Conservation (phyloP, 257 asterid species). For the Petrea volubilis region DNA sequence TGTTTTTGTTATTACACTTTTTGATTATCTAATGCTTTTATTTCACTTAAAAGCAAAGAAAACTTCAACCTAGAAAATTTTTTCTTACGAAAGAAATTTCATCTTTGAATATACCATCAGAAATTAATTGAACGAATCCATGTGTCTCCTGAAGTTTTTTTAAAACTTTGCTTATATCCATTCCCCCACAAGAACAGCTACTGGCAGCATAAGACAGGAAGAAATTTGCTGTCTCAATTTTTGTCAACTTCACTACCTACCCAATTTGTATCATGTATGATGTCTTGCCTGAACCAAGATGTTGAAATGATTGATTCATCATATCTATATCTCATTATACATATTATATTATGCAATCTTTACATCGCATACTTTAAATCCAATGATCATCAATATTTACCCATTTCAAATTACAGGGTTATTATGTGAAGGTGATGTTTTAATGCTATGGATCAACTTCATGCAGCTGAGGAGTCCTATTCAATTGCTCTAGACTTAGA, state of each 20-base stretch:
- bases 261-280: not conserved
- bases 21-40: not conserved
- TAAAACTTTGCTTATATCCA: not conserved
- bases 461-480: conserved; percentile 69
- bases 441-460: conserved; percentile 58
- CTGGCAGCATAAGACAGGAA: not conserved
- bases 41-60: not conserved
- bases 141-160: not conserved
- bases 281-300: conserved; percentile 14
- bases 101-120: not conserved
- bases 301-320: not conserved
- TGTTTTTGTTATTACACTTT: not conserved
- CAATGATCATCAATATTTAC: not conserved
- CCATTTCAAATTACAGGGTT: conserved; percentile 48
- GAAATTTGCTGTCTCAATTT: not conserved
- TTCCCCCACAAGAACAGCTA: not conserved
- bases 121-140: not conserved
- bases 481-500: conserved; percentile 67
- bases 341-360: conserved; percentile 6
- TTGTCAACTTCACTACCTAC: not conserved
- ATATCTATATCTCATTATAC: not conserved
- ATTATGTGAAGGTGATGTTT: conserved; percentile 82
- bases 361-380: conserved; percentile 1
- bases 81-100: not conserved
- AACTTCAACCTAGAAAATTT: not conserved